Percentiles rank a stretch among this genome's conserved stretches.
Evolutionary conservation across 2,329 filamentous ascomycete genomes (phyloP).

Genomic region (Aspergillus melleus): DNA sequence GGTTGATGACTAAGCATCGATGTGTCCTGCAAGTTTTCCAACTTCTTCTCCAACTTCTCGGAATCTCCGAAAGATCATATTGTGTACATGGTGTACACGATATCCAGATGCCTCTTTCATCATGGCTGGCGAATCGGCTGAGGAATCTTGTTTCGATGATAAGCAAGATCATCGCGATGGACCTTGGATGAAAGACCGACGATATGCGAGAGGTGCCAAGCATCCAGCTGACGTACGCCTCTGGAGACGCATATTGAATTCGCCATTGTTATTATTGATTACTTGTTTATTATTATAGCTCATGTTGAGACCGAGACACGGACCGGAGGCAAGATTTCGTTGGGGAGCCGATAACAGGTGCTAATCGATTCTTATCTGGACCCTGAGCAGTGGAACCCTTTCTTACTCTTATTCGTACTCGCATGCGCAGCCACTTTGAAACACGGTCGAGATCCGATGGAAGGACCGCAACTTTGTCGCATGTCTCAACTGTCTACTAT

Average conservation of each 20-base stretch:
- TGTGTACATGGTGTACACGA: no score
- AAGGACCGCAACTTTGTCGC: neutral
- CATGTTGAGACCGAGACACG: no score
- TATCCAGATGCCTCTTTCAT: neutral
- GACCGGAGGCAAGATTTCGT: no score
- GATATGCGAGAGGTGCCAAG: neutral
- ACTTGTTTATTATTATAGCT: no score
- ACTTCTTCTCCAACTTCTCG: no score
- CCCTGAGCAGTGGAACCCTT: slow-evolving; percentile 3
- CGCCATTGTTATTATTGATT: no score
- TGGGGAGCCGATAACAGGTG: no score
- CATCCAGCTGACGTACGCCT: neutral
- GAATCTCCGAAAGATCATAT: no score
- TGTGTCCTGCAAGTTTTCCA: no score
- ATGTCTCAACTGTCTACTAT: neutral
- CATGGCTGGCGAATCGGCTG: neutral
- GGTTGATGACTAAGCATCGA: no score
- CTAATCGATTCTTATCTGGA: neutral
- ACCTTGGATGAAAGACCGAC: neutral
- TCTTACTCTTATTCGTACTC: neutral
- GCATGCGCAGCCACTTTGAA: slow-evolving; percentile 5
- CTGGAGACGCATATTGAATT: no score
- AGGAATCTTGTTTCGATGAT: neutral
- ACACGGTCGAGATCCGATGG: slow-evolving; percentile 7
- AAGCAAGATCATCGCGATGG: neutral